These are phyloP conservation scores for Haplosporangium gracile DNA, from an alignment of 192 early-diverging fungal species.

Conservation along the genomic window DNA sequence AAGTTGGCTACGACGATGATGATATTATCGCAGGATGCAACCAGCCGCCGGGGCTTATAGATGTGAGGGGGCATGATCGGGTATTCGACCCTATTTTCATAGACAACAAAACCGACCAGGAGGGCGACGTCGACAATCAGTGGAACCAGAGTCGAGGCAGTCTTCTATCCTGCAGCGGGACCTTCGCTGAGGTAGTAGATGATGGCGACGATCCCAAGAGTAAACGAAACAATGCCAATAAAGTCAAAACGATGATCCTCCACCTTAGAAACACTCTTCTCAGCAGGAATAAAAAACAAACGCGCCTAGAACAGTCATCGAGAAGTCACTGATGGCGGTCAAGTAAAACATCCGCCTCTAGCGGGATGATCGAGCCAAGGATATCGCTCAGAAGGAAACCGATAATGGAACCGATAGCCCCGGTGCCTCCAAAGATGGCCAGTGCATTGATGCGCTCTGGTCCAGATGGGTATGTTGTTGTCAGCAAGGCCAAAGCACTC, in stretches of 20 bases:
- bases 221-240: conserved; percentile 25
- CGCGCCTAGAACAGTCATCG: conserved; percentile 24
- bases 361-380: conserved; percentile 29
- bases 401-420: conserved; percentile 27
- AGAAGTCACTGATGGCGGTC: conserved; percentile 25
- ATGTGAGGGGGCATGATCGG: conserved; percentile 29
- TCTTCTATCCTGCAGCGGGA: conserved; percentile 10
- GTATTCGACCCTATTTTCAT: conserved; percentile 12
- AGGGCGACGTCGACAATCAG: conserved; percentile 6
- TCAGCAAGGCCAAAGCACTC: conserved; percentile 35
- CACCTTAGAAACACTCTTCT: neutral
- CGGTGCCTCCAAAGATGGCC: conserved; percentile 36
- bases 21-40: conserved; percentile 12
- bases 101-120: conserved; percentile 5
- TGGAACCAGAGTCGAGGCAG: conserved; percentile 13
- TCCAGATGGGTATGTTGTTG: conserved; percentile 24
- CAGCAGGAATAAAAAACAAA: conserved; percentile 30
- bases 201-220: conserved; percentile 19
- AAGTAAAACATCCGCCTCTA: conserved; percentile 57
- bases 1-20: conserved; percentile 9
- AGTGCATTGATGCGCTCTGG: conserved; percentile 29
- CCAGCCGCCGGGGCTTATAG: conserved; percentile 11
- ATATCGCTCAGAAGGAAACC: conserved; percentile 38
- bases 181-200: conserved; percentile 42
- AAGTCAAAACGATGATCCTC: conserved; percentile 25